Evolutionary conservation across 2,329 filamentous ascomycete species (phyloP), one percentile per base, ranked within the genome.

Genomic region (Monilinia polystroma): DNA sequence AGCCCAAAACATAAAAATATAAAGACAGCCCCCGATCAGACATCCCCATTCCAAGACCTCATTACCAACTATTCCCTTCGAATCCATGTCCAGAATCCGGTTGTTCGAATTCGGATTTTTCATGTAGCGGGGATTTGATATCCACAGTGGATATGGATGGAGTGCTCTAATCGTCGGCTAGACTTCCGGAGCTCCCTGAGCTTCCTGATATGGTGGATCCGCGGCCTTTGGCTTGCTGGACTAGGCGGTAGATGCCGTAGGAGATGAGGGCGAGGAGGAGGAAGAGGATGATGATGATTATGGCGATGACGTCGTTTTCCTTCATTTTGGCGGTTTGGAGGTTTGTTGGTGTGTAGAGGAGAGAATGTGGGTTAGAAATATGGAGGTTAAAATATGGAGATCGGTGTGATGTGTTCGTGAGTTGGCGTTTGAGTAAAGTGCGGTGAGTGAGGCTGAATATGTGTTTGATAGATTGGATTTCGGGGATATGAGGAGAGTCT

Each of bases 241-340:
- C 86, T 11, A 89, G 78, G 68, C 82, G 81, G 79, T 85, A 88
- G 77, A 89, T 89, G 69, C 85, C 87, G 72, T 88, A 88, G 10
- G 84, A 82, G 66, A 89, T 85, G 68, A 80, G 78, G 64, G 85
- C 85, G 58, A 89, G 82, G 59, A 89, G 78, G 74, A 86, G 76
- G 79, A 89, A 89, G 72, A 89, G 82, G 66, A 89, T 77, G 77
- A 89, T 88, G 78, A 89, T 84, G 75, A 89, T 89, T 77, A 89
- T 81, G 72, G 87, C 87, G 77, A 89, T 89, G 74, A 85, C 84
- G 78, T 89, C 83, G 83, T 89, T 89, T 79, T 83, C 79, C 77
- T 89, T 85, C 83, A 85, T 87, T 72, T 71, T 80, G 76, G 77
- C 76, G 74, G 76, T 70, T 70, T 32, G 32, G 32, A 10, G 41